phyloP scores from a whole-genome alignment of 768 basidiomycete genomes.

The Scleroderma bovista region DNA sequence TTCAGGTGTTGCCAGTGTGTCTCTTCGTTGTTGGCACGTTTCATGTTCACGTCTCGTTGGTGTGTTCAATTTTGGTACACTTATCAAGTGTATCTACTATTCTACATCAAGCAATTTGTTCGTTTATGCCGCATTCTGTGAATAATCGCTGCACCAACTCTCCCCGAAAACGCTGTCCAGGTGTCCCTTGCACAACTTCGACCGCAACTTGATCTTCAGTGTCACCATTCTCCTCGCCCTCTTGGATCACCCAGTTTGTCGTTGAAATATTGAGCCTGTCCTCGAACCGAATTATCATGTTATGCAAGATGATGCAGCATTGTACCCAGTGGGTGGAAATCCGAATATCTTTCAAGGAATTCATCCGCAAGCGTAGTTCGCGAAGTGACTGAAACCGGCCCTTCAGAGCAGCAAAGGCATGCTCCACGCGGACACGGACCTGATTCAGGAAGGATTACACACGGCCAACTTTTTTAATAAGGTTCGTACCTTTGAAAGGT shows the following conservation, averaged over 20 bases:
- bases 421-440: not conserved
- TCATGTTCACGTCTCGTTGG: not conserved
- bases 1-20: not conserved
- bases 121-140: not conserved
- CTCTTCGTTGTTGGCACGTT: not conserved
- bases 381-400: not conserved
- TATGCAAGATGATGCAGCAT: constrained; percentile 5
- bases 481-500: constrained; percentile 8
- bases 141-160: not conserved
- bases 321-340: constrained; percentile 1
- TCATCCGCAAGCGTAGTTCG: not conserved
- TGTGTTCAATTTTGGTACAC: not conserved
- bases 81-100: not conserved
- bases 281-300: constrained; percentile 1
- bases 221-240: not conserved
- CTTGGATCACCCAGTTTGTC: not conserved
- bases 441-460: too few relatives aligned
- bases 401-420: constrained; percentile 3
- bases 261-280: not conserved
- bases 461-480: not conserved
- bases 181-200: not conserved
- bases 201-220: not conserved
- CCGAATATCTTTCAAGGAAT: not conserved
- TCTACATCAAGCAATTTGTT: not conserved
- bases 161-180: not conserved